These are phyloP conservation scores for Saitoella complicata DNA, from an alignment of 805 yeast genomes.

Conservation along the genomic window DNA sequence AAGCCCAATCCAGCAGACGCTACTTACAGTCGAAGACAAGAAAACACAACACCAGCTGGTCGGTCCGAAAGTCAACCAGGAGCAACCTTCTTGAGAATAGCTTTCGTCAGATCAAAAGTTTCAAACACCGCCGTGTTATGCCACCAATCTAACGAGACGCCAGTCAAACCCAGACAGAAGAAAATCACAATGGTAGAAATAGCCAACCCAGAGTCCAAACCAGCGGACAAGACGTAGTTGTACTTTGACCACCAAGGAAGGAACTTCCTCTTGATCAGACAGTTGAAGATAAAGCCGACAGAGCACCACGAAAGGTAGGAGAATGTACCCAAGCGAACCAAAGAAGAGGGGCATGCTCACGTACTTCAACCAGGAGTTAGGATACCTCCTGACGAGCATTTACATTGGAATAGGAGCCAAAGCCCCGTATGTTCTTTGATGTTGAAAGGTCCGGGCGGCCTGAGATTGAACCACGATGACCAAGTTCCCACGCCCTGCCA, in stretches of 20 bases:
- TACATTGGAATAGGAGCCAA: constrained; percentile 28
- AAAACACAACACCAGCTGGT: too few relatives aligned
- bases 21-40: too few relatives aligned
- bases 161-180: constrained; percentile 31
- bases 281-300: constrained; percentile 42
- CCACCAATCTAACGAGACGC: constrained; percentile 42
- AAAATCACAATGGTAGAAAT: constrained; percentile 43
- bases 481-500: too few relatives aligned
- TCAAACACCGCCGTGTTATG: constrained; percentile 27
- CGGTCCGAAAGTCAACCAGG: too few relatives aligned
- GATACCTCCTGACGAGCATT: constrained; percentile 23
- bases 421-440: constrained; percentile 55
- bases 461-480: too few relatives aligned
- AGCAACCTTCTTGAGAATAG: too few relatives aligned
- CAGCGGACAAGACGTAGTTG: constrained; percentile 51
- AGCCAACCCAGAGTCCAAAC: constrained; percentile 51
- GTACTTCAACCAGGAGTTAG: constrained; percentile 26
- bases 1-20: too few relatives aligned
- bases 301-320: constrained; percentile 42
- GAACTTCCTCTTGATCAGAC: constrained; percentile 37
- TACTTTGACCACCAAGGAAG: constrained; percentile 65
- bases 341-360: constrained; percentile 57
- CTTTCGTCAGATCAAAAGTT: constrained; percentile 2
- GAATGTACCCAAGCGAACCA: constrained; percentile 41
- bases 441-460: constrained; percentile 50